These are phyloP conservation scores for Puccinia polysora DNA, from an alignment of 1,284 basidiomycete genomes.

Conservation along the genomic window DNA sequence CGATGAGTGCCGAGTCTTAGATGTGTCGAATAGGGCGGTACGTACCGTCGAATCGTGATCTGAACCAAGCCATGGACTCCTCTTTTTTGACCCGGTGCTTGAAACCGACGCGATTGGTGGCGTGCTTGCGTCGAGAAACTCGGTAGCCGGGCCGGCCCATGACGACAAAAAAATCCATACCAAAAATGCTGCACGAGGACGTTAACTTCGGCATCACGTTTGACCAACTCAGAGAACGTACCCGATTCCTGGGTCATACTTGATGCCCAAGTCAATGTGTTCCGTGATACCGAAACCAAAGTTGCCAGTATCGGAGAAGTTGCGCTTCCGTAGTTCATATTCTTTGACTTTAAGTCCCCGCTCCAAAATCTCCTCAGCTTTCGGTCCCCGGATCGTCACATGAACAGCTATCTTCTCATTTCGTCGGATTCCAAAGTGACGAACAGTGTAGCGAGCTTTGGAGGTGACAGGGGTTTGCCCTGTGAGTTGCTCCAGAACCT, in stretches of 20 bases:
- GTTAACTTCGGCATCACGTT: background rate
- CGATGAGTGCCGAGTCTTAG: background rate
- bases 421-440: slow-evolving; percentile 97
- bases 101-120: slow-evolving; percentile 79
- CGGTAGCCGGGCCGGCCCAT: slow-evolving; percentile 95
- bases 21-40: background rate
- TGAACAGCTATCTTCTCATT: slow-evolving; percentile 99
- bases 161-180: slow-evolving; percentile 65
- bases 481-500: slow-evolving; percentile 86
- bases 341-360: slow-evolving; percentile 99
- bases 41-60: slow-evolving; percentile 42
- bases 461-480: slow-evolving; percentile 99
- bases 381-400: slow-evolving; percentile 98
- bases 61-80: slow-evolving; percentile 43
- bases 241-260: slow-evolving; percentile 94
- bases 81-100: slow-evolving; percentile 58
- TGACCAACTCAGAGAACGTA: background rate
- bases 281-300: slow-evolving; percentile 98
- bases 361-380: slow-evolving; percentile 99
- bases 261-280: slow-evolving; percentile 97
- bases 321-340: slow-evolving; percentile 82
- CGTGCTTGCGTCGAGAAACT: slow-evolving; percentile 85
- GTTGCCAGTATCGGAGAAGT: slow-evolving; percentile 98
- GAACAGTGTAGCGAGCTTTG: slow-evolving; percentile 99
- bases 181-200: slow-evolving; percentile 39